phyloP scores from a whole-genome alignment of 371 early-diverging fungal species.

The Mortierella sp. region DNA sequence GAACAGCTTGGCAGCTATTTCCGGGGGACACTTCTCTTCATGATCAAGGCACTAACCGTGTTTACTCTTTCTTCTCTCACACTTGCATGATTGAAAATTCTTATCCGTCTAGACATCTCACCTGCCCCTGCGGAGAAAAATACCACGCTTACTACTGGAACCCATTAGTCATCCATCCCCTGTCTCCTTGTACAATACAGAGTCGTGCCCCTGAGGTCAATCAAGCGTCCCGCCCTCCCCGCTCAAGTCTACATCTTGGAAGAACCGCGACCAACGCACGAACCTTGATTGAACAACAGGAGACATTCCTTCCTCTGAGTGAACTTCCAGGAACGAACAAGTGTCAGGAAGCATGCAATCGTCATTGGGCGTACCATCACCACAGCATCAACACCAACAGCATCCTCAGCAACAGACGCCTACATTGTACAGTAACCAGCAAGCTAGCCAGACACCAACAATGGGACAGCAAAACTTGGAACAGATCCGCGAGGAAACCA shows the following conservation, averaged over 20 bases:
- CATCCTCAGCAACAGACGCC: constrained; percentile 5
- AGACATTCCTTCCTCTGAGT: not conserved
- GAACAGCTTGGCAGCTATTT: no score
- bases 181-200: constrained; percentile 1
- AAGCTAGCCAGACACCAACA: constrained; percentile 20
- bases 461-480: constrained; percentile 46
- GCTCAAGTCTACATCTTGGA: no score
- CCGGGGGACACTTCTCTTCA: no score
- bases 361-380: constrained; percentile 16
- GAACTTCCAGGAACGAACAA: not conserved
- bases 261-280: no score
- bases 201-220: no score
- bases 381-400: constrained; percentile 17
- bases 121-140: constrained; percentile 28
- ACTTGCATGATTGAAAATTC: not conserved
- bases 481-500: constrained; percentile 45
- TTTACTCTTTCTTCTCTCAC: not conserved
- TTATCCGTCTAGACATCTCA: not conserved
- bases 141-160: constrained; percentile 2
- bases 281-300: no score
- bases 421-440: no score
- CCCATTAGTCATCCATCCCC: not conserved
- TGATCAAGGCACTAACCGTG: not conserved
- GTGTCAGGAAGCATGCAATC: constrained; percentile 22
- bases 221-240: no score